Evolutionary conservation across 352 stramenopile species (phyloP), one percentile per base, ranked within the genome.

Genomic region (Phytophthora macrochlamydospora): DNA sequence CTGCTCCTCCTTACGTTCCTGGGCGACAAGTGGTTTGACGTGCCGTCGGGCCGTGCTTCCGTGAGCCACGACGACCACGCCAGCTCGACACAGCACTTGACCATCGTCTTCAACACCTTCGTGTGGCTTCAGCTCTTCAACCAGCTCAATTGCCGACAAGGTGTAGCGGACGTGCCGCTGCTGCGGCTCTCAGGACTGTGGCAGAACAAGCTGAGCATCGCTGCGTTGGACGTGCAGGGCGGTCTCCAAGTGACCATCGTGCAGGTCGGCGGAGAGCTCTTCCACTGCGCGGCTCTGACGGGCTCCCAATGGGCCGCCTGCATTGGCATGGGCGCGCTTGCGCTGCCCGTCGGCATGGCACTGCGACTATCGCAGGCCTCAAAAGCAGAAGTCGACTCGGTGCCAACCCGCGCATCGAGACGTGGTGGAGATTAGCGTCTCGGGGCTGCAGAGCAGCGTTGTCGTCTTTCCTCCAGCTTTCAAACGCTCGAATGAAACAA

Each of bases 21-120:
- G 7, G 82, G 82, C 12, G 69, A 87, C 9, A 71, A 76, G 57
- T 78, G 83, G 52, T 89, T 91, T 48, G 51, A 79, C 51, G 75
- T 88, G 2, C n/a, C 59, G 7, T 76, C 78, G 0, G 82, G 80
- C 13, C 68, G 75, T 18, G 14, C 42, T 7, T 48, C 50, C n/a
- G 76, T 62, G 1, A 68, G 91, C 57, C 49, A 76, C 13, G 56
- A 57, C 3, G 80, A 92, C 32, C 72, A 92, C n/a, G 69, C 79
- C 2, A 13, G 74, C 51, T 90, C 94, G 51, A 91, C 76, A 1
- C 62, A 88, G 62, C 97, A 99, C 85, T 98, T 97, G 76, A 98
- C 95, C 33, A 90, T 98, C 46, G 71, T 99, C 62, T 99, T 99
- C 83, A 99, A 99, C 79, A 91, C 92, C 37, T 99, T 99, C 76